These are phyloP conservation scores for Cyclostephanos invisitatus DNA, from an alignment of 108 stramenopile species.

Conservation along the genomic window DNA sequence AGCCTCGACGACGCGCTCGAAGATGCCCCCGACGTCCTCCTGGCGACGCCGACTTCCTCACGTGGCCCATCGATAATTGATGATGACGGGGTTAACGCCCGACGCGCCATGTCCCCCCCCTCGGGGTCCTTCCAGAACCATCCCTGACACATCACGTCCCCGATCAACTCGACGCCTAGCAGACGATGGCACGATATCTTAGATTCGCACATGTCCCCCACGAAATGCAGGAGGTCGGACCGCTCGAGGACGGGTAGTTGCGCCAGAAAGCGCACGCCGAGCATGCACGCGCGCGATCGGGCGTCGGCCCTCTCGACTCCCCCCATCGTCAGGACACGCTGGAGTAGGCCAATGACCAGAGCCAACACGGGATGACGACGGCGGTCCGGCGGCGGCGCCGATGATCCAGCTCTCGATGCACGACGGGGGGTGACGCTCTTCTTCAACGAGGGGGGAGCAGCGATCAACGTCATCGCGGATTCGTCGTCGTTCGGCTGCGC, in stretches of 20 bases:
- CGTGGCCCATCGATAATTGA: conserved; percentile 1
- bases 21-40: neutral
- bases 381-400: neutral
- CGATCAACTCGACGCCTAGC: conserved; percentile 68
- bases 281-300: conserved; percentile 38
- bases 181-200: conserved; percentile 79
- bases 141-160: conserved; percentile 50
- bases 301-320: conserved; percentile 68
- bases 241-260: conserved; percentile 58
- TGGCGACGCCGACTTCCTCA: neutral
- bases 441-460: conserved; percentile 45
- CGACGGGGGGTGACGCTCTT: conserved; percentile 46
- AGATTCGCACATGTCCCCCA: conserved; percentile 61
- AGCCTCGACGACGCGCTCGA: conserved; percentile 36
- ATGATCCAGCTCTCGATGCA: conserved; percentile 11
- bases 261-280: conserved; percentile 49
- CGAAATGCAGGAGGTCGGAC: conserved; percentile 59
- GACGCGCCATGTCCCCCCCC: conserved; percentile 8
- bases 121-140: conserved; percentile 64
- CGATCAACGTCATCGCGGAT: neutral
- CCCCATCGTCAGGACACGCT: conserved; percentile 67
- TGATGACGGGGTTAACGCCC: conserved; percentile 13
- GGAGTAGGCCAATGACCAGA: conserved; percentile 71
- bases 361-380: conserved; percentile 41
- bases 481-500: conserved; percentile 4